phyloP scores from a whole-genome alignment of 2,329 filamentous ascomycete species.

The Colletotrichum incanum region DNA sequence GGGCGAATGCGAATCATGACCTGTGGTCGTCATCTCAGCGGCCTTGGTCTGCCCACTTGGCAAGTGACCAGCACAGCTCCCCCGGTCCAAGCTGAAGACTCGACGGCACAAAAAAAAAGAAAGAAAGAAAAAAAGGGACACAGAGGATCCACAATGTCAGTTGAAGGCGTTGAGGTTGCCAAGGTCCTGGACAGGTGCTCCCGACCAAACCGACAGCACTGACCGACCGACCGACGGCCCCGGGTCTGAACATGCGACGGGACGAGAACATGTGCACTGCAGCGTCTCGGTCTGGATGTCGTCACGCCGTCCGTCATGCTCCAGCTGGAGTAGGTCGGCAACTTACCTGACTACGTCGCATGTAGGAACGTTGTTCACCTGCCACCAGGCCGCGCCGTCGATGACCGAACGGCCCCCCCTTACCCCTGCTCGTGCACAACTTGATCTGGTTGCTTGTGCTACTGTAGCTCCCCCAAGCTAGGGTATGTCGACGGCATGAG shows the following conservation, averaged over 20 bases:
- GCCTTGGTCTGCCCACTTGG: conserved; percentile 28
- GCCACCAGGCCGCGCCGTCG: conserved; percentile 8
- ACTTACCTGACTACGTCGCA: too few relatives aligned
- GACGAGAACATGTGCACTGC: neutral
- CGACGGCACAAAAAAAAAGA: too few relatives aligned
- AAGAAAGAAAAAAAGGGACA: neutral
- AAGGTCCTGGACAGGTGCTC: neutral
- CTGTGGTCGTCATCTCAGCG: conserved; percentile 30
- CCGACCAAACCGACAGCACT: conserved; percentile 21
- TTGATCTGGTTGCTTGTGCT: neutral
- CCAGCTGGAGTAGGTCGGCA: neutral
- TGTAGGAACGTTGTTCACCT: neutral
- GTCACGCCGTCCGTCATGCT: conserved; percentile 25
- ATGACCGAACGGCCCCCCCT: neutral
- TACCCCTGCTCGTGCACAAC: conserved; percentile 18
- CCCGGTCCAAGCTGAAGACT: too few relatives aligned
- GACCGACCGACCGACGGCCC: conserved; percentile 1
- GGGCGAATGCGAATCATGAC: too few relatives aligned
- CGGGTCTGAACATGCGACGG: conserved; percentile 15
- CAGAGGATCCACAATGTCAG: neutral
- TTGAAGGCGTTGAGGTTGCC: neutral
- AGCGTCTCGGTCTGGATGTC: conserved; percentile 1
- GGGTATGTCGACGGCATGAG: neutral
- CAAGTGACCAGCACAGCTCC: too few relatives aligned
- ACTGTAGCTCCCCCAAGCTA: neutral